phyloP scores from a whole-genome alignment of 768 basidiomycete genomes.

The Podaxis carcinomalis region DNA sequence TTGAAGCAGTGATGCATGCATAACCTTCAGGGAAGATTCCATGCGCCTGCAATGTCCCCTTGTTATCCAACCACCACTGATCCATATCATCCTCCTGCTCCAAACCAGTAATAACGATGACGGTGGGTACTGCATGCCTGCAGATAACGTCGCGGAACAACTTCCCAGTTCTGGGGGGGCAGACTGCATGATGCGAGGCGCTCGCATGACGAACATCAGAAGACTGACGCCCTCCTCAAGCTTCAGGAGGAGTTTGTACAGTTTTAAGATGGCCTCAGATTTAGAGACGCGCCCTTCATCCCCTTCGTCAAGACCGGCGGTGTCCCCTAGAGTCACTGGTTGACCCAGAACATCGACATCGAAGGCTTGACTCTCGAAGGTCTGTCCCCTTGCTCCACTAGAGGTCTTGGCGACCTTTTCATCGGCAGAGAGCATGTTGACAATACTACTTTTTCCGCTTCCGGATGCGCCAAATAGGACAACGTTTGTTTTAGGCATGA shows the following conservation, averaged over 20 bases:
- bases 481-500: slow-evolving; percentile 16
- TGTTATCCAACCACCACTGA: slow-evolving; percentile 27
- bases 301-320: slow-evolving; percentile 35
- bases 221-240: slow-evolving; percentile 29
- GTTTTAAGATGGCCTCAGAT: slow-evolving; percentile 17
- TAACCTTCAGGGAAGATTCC: slow-evolving; percentile 24
- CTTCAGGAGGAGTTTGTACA: slow-evolving; percentile 25
- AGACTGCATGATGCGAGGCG: slow-evolving; percentile 26
- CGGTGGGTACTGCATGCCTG: slow-evolving; percentile 26
- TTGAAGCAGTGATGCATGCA: slow-evolving; percentile 34
- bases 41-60: slow-evolving; percentile 21
- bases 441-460: slow-evolving; percentile 20
- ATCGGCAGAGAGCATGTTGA: slow-evolving; percentile 25
- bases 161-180: slow-evolving; percentile 31
- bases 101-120: slow-evolving; percentile 32
- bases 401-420: not conserved
- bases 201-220: slow-evolving; percentile 34
- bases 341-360: not conserved
- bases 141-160: slow-evolving; percentile 34
- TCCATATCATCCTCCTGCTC: slow-evolving; percentile 24
- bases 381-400: not conserved
- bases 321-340: slow-evolving; percentile 27
- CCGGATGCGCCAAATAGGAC: slow-evolving; percentile 34
- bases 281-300: slow-evolving; percentile 16
- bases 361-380: not conserved